phyloP scores from a whole-genome alignment of 108 stramenopile genomes.

The Licmophora abbreviata region DNA sequence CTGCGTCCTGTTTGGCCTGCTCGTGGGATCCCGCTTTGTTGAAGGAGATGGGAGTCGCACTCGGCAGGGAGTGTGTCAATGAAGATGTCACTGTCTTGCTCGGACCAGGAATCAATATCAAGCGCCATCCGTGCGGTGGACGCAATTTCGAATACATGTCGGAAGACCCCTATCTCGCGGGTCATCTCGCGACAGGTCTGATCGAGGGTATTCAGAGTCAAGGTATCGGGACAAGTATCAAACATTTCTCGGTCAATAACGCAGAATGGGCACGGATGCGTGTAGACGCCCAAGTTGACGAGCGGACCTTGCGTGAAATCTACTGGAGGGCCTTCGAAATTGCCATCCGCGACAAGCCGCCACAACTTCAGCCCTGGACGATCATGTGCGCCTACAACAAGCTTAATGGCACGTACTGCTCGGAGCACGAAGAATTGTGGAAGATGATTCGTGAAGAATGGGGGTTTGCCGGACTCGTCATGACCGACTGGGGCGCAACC shows the following conservation, averaged over 20 bases:
- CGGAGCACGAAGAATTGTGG: conserved; percentile 35
- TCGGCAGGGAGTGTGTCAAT: conserved; percentile 27
- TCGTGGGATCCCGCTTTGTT: conserved; percentile 24
- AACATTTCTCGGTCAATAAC: conserved; percentile 64
- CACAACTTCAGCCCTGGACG: conserved; percentile 20
- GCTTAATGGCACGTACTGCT: conserved; percentile 52
- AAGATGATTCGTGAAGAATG: conserved; percentile 30
- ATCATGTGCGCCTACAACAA: conserved; percentile 51
- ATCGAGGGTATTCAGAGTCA: conserved; percentile 41
- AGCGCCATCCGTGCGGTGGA: conserved; percentile 49
- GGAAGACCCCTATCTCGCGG: conserved; percentile 61
- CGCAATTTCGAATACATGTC: conserved; percentile 62
- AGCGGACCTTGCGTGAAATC: conserved; percentile 55
- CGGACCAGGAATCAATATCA: conserved; percentile 59
- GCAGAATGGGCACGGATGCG: conserved; percentile 49
- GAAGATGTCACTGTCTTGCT: conserved; percentile 32
- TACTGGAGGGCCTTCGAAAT: conserved; percentile 47
- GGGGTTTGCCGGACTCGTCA: conserved; percentile 49
- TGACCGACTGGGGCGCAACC: conserved; percentile 73
- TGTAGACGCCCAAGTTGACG: conserved; percentile 43
- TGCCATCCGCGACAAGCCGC: conserved; percentile 22
- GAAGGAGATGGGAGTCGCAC: conserved; percentile 19
- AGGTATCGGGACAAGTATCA: conserved; percentile 46
- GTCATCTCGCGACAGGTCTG: conserved; percentile 25
- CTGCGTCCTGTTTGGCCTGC: conserved; percentile 28